These are phyloP conservation scores for Xeromyces bisporus DNA, from an alignment of 495 filamentous ascomycete species.

Conservation along the genomic window DNA sequence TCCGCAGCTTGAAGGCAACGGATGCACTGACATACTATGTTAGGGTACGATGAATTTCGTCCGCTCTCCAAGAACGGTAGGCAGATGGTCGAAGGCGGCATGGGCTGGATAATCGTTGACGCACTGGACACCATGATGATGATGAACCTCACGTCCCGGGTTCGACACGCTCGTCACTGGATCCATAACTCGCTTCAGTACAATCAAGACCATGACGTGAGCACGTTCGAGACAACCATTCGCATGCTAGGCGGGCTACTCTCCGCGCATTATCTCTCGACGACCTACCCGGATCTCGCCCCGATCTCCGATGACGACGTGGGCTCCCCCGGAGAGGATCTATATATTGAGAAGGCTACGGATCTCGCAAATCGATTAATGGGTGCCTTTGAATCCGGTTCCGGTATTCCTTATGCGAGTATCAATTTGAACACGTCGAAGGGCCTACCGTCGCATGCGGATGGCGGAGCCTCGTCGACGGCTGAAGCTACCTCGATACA, in stretches of 20 bases:
- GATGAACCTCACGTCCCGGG: slow-evolving; percentile 86
- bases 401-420: slow-evolving; percentile 79
- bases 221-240: slow-evolving; percentile 96
- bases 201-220: slow-evolving; percentile 87
- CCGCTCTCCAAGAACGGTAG: slow-evolving; percentile 62
- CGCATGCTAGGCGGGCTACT: slow-evolving; percentile 92
- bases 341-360: slow-evolving; percentile 91
- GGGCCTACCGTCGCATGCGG: slow-evolving; percentile 62
- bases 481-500: slow-evolving; percentile 86
- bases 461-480: slow-evolving; percentile 83
- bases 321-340: slow-evolving; percentile 58
- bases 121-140: slow-evolving; percentile 90
- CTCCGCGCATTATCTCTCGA: slow-evolving; percentile 86
- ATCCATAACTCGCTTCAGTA: slow-evolving; percentile 67
- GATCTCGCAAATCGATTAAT: slow-evolving; percentile 79
- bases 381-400: slow-evolving; percentile 69
- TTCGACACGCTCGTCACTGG: slow-evolving; percentile 80
- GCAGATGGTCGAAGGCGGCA: slow-evolving; percentile 55
- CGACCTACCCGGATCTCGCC: slow-evolving; percentile 48
- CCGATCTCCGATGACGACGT: slow-evolving; percentile 46
- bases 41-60: slow-evolving; percentile 73
- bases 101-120: slow-evolving; percentile 98
- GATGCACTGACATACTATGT: too few relatives aligned
- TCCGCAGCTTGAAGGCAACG: too few relatives aligned
- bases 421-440: slow-evolving; percentile 64